phyloP scores from a whole-genome alignment of 108 stramenopile genomes.

The Cyclotella choctawhatcheeana region DNA sequence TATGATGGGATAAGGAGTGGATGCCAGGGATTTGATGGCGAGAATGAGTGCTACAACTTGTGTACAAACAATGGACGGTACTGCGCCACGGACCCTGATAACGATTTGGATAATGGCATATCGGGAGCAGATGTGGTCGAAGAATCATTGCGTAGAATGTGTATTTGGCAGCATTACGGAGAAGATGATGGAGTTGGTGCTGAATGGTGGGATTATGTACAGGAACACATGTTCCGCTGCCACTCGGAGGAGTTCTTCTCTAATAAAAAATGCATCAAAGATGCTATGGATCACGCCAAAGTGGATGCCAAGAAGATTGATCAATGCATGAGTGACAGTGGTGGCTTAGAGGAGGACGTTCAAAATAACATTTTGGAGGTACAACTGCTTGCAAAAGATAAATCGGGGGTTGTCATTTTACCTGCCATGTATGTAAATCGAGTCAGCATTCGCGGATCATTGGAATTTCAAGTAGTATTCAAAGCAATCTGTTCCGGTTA shows the following conservation, averaged over 20 bases:
- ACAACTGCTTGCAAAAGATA: conserved; percentile 65
- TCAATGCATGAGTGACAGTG: conserved; percentile 86
- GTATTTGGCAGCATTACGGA: conserved; percentile 81
- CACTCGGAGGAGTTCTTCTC: conserved; percentile 59
- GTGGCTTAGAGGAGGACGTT: conserved; percentile 62
- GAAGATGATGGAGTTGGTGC: conserved; percentile 71
- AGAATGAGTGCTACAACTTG: conserved; percentile 73
- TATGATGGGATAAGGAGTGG: conserved; percentile 82
- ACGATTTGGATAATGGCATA: conserved; percentile 72
- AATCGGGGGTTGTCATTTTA: conserved; percentile 77
- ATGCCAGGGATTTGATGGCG: conserved; percentile 52
- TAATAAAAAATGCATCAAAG: conserved; percentile 79
- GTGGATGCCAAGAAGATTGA: conserved; percentile 68
- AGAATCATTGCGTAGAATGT: conserved; percentile 86
- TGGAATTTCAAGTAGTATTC: conserved; percentile 75
- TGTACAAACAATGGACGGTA: conserved; percentile 96
- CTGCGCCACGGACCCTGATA: conserved; percentile 90
- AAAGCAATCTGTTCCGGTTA: conserved; percentile 93
- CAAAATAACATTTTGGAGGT: conserved; percentile 74
- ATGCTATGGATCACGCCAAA: conserved; percentile 75
- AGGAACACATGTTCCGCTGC: conserved; percentile 75
- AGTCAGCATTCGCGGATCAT: conserved; percentile 83
- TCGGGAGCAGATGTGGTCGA: conserved; percentile 85
- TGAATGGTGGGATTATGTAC: conserved; percentile 91
- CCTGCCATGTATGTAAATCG: conserved; percentile 90